Evolutionary conservation across 2,329 filamentous ascomycete genomes (phyloP).

Genomic region (Claviceps fusiformis): DNA sequence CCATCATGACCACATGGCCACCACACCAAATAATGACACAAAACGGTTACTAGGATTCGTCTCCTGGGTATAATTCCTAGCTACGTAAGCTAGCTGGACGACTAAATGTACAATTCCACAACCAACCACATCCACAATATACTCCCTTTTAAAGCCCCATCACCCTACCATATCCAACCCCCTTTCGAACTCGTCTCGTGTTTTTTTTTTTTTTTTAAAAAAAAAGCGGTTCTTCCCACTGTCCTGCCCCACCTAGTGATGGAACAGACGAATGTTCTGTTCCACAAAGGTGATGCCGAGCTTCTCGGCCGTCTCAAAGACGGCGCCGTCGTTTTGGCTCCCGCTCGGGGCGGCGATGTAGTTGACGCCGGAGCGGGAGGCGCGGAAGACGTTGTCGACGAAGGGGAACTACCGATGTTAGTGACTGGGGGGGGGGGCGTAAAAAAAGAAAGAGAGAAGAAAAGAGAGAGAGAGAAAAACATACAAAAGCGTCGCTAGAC

Average conservation of each 20-base stretch:
- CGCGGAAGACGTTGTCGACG: conserved; percentile 93
- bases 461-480: conserved; percentile 20
- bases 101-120: too few species aligned
- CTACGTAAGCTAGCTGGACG: too few species aligned
- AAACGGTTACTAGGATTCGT: too few species aligned
- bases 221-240: too few species aligned
- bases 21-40: too few species aligned
- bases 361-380: conserved; percentile 76
- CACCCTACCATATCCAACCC: too few species aligned
- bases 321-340: conserved; percentile 70
- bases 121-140: too few species aligned
- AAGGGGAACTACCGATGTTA: conserved; percentile 65
- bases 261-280: conserved; percentile 87
- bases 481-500: conserved; percentile 89
- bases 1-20: too few species aligned
- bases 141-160: too few species aligned
- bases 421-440: background rate
- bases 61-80: too few species aligned
- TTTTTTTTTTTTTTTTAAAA: background rate
- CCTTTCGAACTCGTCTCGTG: too few species aligned
- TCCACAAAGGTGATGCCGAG: conserved; percentile 89
- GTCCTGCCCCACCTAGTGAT: conserved; percentile 53
- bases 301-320: conserved; percentile 83
- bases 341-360: conserved; percentile 91
- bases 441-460: conserved; percentile 12